phyloP scores from a whole-genome alignment of 1,139 yeast species.

The Meyerozyma athensensis region DNA sequence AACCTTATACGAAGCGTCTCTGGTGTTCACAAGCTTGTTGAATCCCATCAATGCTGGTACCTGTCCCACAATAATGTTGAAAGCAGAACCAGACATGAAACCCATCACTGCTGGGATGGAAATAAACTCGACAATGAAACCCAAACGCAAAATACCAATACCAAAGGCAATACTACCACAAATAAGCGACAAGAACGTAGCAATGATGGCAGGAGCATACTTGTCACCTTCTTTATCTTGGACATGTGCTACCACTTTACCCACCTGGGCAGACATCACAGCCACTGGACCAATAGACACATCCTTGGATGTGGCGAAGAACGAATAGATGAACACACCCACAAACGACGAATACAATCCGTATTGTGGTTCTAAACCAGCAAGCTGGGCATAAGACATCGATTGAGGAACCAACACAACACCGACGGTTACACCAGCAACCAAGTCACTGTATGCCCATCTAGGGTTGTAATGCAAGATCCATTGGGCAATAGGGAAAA shows the following conservation, averaged over 20 bases:
- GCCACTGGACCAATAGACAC: conserved; percentile 97
- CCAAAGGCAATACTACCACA: conserved; percentile 86
- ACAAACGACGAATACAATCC: conserved; percentile 91
- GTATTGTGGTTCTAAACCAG: conserved; percentile 74
- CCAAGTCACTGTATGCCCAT: conserved; percentile 80
- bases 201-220: conserved; percentile 62
- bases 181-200: conserved; percentile 71
- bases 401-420: conserved; percentile 92
- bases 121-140: conserved; percentile 83
- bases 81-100: conserved; percentile 92
- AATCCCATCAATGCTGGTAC: conserved; percentile 85
- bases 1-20: conserved; percentile 64
- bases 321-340: conserved; percentile 83
- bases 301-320: conserved; percentile 93
- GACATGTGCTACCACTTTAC: conserved; percentile 69
- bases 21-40: conserved; percentile 59
- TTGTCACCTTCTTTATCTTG: conserved; percentile 36
- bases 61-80: conserved; percentile 77
- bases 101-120: conserved; percentile 93
- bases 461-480: conserved; percentile 72
- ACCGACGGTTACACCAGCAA: conserved; percentile 93
- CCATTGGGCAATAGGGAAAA: conserved; percentile 82
- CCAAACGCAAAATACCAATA: conserved; percentile 76
- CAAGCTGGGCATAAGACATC: conserved; percentile 90
- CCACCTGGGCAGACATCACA: conserved; percentile 86